Base-by-base conservation (phyloP, 2,329 filamentous ascomycete species). In the Neofusicoccum parvum region DNA sequence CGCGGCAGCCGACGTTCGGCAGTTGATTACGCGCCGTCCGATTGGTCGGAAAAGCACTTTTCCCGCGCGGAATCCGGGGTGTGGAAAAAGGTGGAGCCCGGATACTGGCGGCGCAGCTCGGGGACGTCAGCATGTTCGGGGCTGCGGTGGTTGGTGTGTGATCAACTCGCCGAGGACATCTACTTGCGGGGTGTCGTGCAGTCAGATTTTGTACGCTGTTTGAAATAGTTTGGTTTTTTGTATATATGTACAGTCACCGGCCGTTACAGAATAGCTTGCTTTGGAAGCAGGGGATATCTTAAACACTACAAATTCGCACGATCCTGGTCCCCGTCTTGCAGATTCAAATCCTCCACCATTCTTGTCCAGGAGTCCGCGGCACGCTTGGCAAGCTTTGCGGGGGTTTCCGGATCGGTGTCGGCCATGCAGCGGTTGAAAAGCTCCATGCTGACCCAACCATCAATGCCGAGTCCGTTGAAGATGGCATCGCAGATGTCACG, bases 401-500 rank as follows among this genome's bases (percentile, higher is more conserved):
- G 88, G 12, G 85, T 81, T 0, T 74, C 76, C 0, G 84, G 77
- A 10, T 82, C 82, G 10, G 77, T 72, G 66, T 88, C 83, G 1
- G 81, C 78, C 80, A 90, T 85, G 32, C 82, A 82, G 39, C 84
- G 77, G 70, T 87, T 86, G 73, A 92, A 92, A 15, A 92, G 77
- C 79, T 92, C 90, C 69, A 91, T 85, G 71, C 88, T 90, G 53
- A 92, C 81, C 86, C 88, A 92, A 2, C 90, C 90, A 63, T 86
- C 79, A 69, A 86, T 92, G 0, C 88, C 88, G 0, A 91, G 79
- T 0, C 85, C 85, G 10, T 87, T 82, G 20, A 92, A 81, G 56
- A 92, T 84, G 0, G 87, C 84, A 45, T 82, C 76, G 0, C 87
- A 81, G 20, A 93, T 84, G 37, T 88, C 82, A 64, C 82, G 79